phyloP scores from a whole-genome alignment of 371 early-diverging fungal species.

The Capniomyces stellatus region DNA sequence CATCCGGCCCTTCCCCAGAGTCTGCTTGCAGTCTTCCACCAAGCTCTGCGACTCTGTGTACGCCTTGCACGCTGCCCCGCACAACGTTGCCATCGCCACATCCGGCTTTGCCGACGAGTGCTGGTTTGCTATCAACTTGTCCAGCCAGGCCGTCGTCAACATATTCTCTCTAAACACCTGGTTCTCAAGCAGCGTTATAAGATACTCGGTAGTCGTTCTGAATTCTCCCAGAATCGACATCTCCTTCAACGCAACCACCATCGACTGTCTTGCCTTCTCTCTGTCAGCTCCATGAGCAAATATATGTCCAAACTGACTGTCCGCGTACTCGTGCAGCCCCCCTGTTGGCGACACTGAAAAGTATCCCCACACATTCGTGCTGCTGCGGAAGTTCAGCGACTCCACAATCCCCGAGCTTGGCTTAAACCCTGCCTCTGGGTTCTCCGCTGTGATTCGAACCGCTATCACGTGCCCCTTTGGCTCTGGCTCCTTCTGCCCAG shows the following conservation, averaged over 20 bases:
- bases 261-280: constrained; percentile 81
- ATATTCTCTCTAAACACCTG: constrained; percentile 74
- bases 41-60: constrained; percentile 40
- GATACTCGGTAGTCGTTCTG: constrained; percentile 94
- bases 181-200: constrained; percentile 83
- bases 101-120: constrained; percentile 85
- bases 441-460: constrained; percentile 97
- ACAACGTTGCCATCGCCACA: constrained; percentile 68
- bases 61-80: constrained; percentile 83
- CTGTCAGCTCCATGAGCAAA: constrained; percentile 94
- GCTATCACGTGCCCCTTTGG: constrained; percentile 97
- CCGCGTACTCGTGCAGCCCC: constrained; percentile 94
- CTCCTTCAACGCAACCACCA: constrained; percentile 94
- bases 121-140: constrained; percentile 69
- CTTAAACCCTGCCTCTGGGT: constrained; percentile 96
- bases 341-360: constrained; percentile 90
- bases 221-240: constrained; percentile 96
- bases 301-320: constrained; percentile 98
- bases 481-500: constrained; percentile 61
- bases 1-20: constrained; percentile 83
- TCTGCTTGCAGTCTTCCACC: constrained; percentile 51
- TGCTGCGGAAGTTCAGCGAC: constrained; percentile 86
- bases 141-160: constrained; percentile 93
- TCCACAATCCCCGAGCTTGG: constrained; percentile 90
- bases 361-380: constrained; percentile 95